Evolutionary conservation across 176 grass and related monocot genomes (phyloP).

Genomic region (Aegilops tauschii): DNA sequence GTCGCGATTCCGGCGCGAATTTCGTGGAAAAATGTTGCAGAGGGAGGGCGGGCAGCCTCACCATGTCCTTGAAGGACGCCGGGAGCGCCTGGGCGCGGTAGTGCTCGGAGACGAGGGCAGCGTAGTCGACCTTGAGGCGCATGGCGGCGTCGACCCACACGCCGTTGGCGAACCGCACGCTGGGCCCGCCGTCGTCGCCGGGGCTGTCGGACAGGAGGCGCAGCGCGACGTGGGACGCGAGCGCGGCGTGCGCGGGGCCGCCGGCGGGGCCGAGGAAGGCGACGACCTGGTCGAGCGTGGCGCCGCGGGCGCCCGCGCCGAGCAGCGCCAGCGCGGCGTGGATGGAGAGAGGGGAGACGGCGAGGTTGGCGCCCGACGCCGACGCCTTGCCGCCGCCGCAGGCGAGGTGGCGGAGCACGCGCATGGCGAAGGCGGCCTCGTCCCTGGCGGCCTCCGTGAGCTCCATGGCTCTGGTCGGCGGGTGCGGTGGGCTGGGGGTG

Average conservation of each 20-base stretch:
- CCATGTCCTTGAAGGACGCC: constrained; percentile 43
- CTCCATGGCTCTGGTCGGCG: constrained; percentile 1
- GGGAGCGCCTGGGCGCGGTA: constrained; percentile 45
- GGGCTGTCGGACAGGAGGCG: constrained; percentile 12
- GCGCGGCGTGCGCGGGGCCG: constrained; percentile 8
- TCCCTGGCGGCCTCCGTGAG: constrained; percentile 10
- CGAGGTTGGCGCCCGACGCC: constrained; percentile 15
- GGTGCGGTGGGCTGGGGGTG: neutral
- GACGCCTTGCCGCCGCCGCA: neutral
- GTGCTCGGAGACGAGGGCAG: constrained; percentile 27
- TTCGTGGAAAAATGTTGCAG: neutral
- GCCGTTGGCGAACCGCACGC: constrained; percentile 55
- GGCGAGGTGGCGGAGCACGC: constrained; percentile 21
- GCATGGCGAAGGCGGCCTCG: constrained; percentile 38
- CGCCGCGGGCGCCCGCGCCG: constrained; percentile 34
- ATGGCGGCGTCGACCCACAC: constrained; percentile 59
- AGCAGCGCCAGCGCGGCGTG: constrained; percentile 45
- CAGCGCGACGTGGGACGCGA: constrained; percentile 29
- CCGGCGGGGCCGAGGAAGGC: constrained; percentile 45
- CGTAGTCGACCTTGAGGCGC: constrained; percentile 38
- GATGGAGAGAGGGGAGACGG: constrained; percentile 42
- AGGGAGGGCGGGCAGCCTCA: neutral
- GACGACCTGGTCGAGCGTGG: constrained; percentile 43
- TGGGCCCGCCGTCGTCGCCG: constrained; percentile 36
- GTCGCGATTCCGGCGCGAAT: neutral